Evolutionary conservation across 768 basidiomycete species (phyloP).

Genomic region (Vararia minispora): DNA sequence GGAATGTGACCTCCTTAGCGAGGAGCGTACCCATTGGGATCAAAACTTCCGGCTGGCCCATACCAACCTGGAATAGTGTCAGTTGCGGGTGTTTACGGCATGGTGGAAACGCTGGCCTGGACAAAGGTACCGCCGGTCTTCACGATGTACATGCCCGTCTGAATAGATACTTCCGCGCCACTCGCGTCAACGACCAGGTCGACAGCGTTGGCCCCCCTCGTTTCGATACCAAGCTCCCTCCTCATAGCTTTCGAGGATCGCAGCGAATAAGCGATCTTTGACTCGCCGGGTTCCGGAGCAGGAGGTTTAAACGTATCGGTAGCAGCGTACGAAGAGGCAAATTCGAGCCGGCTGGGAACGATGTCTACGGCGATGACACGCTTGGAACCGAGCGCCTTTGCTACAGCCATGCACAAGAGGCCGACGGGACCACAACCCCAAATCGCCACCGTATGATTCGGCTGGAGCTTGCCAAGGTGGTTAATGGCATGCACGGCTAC

Average conservation of each 20-base stretch:
- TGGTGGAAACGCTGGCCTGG: conserved; percentile 30
- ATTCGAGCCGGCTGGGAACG: conserved; percentile 62
- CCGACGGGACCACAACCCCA: conserved; percentile 88
- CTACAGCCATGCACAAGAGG: conserved; percentile 92
- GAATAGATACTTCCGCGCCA: conserved; percentile 87
- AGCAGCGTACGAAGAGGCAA: conserved; percentile 79
- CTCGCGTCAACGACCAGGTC: conserved; percentile 89
- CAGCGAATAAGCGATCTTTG: conserved; percentile 56
- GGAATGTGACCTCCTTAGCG: conserved; percentile 70
- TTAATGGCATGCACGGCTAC: conserved; percentile 86
- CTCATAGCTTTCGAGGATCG: conserved; percentile 62
- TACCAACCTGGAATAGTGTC: conserved; percentile 58
- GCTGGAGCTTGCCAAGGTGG: conserved; percentile 59
- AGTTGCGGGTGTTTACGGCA: conserved; percentile 8
- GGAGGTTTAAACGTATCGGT: conserved; percentile 65
- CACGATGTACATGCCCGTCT: conserved; percentile 69
- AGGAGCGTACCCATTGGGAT: conserved; percentile 63
- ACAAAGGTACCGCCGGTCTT: conserved; percentile 69
- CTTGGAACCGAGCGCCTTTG: conserved; percentile 81
- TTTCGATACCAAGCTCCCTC: conserved; percentile 51
- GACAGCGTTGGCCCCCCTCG: conserved; percentile 58
- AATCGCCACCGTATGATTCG: conserved; percentile 68
- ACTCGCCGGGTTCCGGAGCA: conserved; percentile 49
- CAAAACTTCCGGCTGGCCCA: conserved; percentile 68
- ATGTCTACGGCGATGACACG: conserved; percentile 83